Base-by-base conservation (phyloP, 1,284 basidiomycete species). In the Malassezia dermatis region DNA sequence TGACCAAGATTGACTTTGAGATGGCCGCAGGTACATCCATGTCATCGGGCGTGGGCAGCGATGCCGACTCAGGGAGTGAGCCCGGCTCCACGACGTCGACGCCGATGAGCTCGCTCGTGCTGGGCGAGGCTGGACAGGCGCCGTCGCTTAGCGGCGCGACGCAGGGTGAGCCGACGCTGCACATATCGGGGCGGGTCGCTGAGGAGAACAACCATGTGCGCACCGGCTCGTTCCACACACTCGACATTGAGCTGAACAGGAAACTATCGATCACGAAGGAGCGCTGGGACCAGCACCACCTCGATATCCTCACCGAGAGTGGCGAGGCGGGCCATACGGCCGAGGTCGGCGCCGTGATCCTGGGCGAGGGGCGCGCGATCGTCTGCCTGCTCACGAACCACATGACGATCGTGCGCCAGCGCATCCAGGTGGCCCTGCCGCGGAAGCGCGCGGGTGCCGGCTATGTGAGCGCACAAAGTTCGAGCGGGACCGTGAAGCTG, bases 341-440 rank as follows among this genome's bases (percentile, higher is more conserved):
- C 2, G 93, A 99, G 75, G 87, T 99, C 1, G 94, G 88, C 8
- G 94, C 94, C 0, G 82, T 99, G 15, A 88, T 99, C 1, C 89
- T 89, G 58, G 93, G 94, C 32, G 94, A 98, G 79, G 84, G 93
- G 15, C 85, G 83, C 3, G 94, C 94, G 0, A 86, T 87, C 1
- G 87, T 98, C 67, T 98, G 93, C 75, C 78, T 99, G 23, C 79
- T 99, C 21, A 94, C 89, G 0, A 85, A 95, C 65, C 89, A 96
- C 77, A 95, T 96, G 85, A 99, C 94, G 0, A 80, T 94, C 24
- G 84, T 98, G 35, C 78, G 89, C 8, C 89, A 96, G 74, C 83
- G 94, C 8, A 85, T 99, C 60, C 88, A 90, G 27, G 83, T 90
- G 0, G 79, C 86, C 1, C 85, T 98, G 53, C 93, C 94, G 6